Percentiles rank a stretch among this genome's conserved stretches.
phyloP scores from a whole-genome alignment of 805 yeast genomes.

The Candida chauliodis region DNA sequence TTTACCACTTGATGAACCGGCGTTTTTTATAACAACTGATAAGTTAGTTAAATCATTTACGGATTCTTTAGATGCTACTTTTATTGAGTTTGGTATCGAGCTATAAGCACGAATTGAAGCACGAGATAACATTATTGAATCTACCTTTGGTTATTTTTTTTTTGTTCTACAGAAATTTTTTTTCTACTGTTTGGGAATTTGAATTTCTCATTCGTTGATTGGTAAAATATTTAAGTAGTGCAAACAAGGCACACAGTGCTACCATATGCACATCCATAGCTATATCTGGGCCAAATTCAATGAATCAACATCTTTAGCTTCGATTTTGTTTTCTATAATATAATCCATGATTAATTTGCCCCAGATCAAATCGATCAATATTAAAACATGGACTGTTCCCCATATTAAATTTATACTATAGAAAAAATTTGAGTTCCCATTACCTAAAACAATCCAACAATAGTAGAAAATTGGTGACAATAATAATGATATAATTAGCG shows the following conservation, averaged over 20 bases:
- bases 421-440: conserved; percentile 94
- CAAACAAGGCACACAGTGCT: not conserved
- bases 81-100: conserved; percentile 39
- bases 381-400: conserved; percentile 62
- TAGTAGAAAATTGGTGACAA: conserved; percentile 88
- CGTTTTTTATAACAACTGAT: conserved; percentile 73
- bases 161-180: conserved; percentile 2
- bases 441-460: conserved; percentile 90
- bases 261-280: conserved; percentile 1
- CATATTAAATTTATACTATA: conserved; percentile 88
- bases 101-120: conserved; percentile 40
- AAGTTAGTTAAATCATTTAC: conserved; percentile 57
- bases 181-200: conserved; percentile 6
- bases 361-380: conserved; percentile 80
- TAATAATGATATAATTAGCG: conserved; percentile 50
- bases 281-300: conserved; percentile 18
- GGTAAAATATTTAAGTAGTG: conserved; percentile 8
- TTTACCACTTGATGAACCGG: conserved; percentile 72
- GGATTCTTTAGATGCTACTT: conserved; percentile 54
- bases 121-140: conserved; percentile 36
- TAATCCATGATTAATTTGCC: conserved; percentile 69
- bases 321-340: conserved; percentile 35
- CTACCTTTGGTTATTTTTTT: not conserved
- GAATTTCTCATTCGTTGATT: conserved; percentile 16
- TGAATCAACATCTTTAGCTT: conserved; percentile 8